phyloP scores from a whole-genome alignment of 176 grass and related monocot genomes.

The Zoysia pacifica region DNA sequence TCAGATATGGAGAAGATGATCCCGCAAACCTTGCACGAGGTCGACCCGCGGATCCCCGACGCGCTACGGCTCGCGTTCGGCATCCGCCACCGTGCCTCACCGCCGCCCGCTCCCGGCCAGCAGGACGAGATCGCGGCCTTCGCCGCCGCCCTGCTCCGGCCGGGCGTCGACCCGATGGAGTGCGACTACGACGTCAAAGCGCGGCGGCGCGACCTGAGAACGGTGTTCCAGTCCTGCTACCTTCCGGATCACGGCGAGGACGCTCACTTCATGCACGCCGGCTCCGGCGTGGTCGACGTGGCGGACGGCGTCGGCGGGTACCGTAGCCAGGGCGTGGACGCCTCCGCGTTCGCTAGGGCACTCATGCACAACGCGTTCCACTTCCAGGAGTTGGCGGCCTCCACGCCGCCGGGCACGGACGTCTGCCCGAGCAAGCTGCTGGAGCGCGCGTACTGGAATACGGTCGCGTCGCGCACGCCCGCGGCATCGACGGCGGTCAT shows the following conservation, averaged over 20 bases:
- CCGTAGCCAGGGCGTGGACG: not conserved
- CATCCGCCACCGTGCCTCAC: not conserved
- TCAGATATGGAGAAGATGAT: not conserved
- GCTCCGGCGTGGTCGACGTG: slow-evolving; percentile 20
- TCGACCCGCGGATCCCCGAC: not conserved
- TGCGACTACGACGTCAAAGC: not conserved
- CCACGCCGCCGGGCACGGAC: not conserved
- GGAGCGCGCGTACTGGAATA: not conserved
- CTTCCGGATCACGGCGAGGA: slow-evolving; percentile 36
- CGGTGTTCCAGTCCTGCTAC: slow-evolving; percentile 22
- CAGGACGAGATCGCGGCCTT: not conserved
- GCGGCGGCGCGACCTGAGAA: not conserved
- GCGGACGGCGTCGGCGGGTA: slow-evolving; percentile 49
- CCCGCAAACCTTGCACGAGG: not conserved
- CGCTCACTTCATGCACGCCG: slow-evolving; percentile 19
- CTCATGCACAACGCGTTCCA: not conserved
- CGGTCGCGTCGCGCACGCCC: not conserved
- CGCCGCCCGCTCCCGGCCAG: not conserved
- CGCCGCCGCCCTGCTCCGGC: not conserved
- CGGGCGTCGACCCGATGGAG: slow-evolving; percentile 18
- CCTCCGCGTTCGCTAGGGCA: slow-evolving; percentile 13
- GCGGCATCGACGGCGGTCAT: slow-evolving; percentile 32
- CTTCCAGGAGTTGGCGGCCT: not conserved
- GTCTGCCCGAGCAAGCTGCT: slow-evolving; percentile 28
- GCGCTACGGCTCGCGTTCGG: slow-evolving; percentile 32